Base-by-base conservation (phyloP, 768 basidiomycete genomes). In the Zangia roseola region DNA sequence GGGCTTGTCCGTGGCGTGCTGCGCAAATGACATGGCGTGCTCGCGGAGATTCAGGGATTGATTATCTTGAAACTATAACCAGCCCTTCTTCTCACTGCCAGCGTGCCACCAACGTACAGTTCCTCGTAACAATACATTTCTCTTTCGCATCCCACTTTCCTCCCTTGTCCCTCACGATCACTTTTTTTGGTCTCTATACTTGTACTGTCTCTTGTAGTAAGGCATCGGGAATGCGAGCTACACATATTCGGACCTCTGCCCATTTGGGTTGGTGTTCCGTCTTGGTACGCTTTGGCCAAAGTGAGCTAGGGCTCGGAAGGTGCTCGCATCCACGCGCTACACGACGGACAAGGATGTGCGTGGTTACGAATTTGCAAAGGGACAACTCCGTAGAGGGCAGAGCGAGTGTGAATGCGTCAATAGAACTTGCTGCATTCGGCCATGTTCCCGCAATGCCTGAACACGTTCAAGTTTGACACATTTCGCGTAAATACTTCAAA, bases 341-440 rank as follows among this genome's bases (percentile, higher is more conserved):
- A 43, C 24, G 39, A 40, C 33, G 24, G 20, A 52, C 37, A 39
- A 33, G 20, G n/a, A n/a, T n/a, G n/a, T n/a, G n/a, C n/a, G n/a
- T n/a, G n/a, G n/a, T n/a, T 37, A 26, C 37, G 39, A 45, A 45
- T 47, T 43, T 49, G n/a, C 41, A 54, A 52, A 37, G 37, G 38
- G 17, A 37, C 14, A 19, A 36, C 20, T 24, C 25, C 36, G 30
- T 33, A 49, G 23, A 10, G 17, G 47, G 36, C 21, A 10, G 17
- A 49, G 36, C 21, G 44, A 26, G 31, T 17, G 19, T 36, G 40
- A 61, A 72, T 79, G 28, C 40, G 80, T 84, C 88, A 93, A 67
- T 88, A 82, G 73, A 93, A 92, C 85, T 71, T 67, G 43, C 61
- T 69, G 82, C 84, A 83, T 62, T 84, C 79, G 3, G 83, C 90